Evolutionary conservation across 768 basidiomycete species (phyloP).

Genomic region (Leccinum broughii): DNA sequence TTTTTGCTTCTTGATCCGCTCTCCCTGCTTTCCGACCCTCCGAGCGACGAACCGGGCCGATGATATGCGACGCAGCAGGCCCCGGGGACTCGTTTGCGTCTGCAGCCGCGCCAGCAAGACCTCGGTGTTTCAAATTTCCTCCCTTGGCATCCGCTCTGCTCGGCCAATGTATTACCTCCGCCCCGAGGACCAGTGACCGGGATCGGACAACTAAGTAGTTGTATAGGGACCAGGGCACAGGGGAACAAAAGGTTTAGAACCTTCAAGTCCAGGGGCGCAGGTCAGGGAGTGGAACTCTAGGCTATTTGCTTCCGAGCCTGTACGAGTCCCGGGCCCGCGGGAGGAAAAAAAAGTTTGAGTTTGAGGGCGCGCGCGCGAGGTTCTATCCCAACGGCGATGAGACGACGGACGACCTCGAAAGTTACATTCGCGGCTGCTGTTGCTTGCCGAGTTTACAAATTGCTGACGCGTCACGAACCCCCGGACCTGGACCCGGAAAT

Average conservation of each 20-base stretch:
- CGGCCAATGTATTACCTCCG: background rate
- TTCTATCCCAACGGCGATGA: background rate
- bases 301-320: background rate
- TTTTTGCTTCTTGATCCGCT: background rate
- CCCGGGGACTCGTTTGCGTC: background rate
- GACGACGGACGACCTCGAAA: too few relatives aligned
- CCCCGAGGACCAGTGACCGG: background rate
- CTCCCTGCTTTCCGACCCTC: background rate
- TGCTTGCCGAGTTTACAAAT: too few relatives aligned
- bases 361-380: background rate
- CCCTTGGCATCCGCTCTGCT: background rate
- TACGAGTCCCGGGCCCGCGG: background rate
- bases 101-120: background rate
- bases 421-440: too few relatives aligned
- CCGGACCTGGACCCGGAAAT: too few relatives aligned
- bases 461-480: too few relatives aligned
- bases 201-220: background rate
- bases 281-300: too few relatives aligned
- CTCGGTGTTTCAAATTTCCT: background rate
- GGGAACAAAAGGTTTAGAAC: too few relatives aligned
- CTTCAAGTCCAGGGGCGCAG: too few relatives aligned
- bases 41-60: background rate
- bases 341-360: background rate
- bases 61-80: background rate
- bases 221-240: too few relatives aligned